phyloP scores from a whole-genome alignment of 768 basidiomycete species.

The Russula brevipes region DNA sequence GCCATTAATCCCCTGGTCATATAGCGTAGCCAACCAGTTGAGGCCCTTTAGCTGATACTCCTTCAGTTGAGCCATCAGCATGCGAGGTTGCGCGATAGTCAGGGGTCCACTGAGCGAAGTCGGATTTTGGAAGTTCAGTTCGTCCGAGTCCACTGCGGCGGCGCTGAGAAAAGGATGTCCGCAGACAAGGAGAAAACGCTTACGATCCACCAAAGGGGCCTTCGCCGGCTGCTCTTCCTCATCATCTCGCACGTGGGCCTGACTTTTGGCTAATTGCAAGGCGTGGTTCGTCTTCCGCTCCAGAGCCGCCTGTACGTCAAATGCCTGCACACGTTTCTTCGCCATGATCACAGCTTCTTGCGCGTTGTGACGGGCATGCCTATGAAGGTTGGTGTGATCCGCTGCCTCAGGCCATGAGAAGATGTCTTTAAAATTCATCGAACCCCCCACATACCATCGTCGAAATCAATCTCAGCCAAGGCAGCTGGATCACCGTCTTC shows the following conservation, averaged over 20 bases:
- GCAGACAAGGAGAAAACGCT: slow-evolving; percentile 30
- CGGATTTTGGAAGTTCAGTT: slow-evolving; percentile 99
- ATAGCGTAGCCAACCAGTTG: slow-evolving; percentile 95
- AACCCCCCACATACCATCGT: slow-evolving; percentile 59
- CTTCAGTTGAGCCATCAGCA: slow-evolving; percentile 95
- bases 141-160: slow-evolving; percentile 80
- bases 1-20: slow-evolving; percentile 99
- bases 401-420: slow-evolving; percentile 42
- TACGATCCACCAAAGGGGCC: slow-evolving; percentile 67
- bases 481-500: slow-evolving; percentile 47
- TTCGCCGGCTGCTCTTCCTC: slow-evolving; percentile 34
- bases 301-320: slow-evolving; percentile 77
- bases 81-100: slow-evolving; percentile 86
- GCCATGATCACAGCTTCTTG: slow-evolving; percentile 83
- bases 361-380: slow-evolving; percentile 83
- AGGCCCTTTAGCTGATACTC: slow-evolving; percentile 98
- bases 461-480: slow-evolving; percentile 80
- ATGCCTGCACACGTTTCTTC: slow-evolving; percentile 71
- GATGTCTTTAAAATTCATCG: neutral
- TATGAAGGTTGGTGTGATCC: slow-evolving; percentile 79
- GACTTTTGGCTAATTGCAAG: slow-evolving; percentile 57
- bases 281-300: slow-evolving; percentile 81
- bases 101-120: slow-evolving; percentile 80
- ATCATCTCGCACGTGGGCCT: slow-evolving; percentile 41
- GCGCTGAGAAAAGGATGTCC: neutral